Evolutionary conservation across 176 grass and related monocot genomes (phyloP).

Genomic region (Oryza officinalis): DNA sequence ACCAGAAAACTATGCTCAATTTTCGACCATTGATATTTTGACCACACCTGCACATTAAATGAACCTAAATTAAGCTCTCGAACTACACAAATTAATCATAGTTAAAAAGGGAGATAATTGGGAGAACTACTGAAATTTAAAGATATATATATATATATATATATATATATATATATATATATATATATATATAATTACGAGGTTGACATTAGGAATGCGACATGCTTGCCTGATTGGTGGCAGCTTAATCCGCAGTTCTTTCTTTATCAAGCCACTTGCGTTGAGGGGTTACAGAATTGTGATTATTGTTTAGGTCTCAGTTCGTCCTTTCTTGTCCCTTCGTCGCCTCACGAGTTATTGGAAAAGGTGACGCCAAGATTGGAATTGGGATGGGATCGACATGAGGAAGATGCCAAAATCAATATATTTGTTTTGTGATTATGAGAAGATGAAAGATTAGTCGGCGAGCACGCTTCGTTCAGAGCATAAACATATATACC

Average conservation of each 20-base stretch:
- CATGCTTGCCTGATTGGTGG: neutral
- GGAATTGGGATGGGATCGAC: neutral
- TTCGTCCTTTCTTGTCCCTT: neutral
- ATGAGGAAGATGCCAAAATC: neutral
- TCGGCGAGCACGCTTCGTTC: neutral
- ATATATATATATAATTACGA: neutral
- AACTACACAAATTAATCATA: neutral
- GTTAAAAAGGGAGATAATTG: neutral
- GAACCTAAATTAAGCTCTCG: neutral
- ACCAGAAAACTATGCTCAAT: too few species aligned
- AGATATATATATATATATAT: neutral
- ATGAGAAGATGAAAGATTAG: neutral
- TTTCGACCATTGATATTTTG: neutral
- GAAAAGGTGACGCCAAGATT: neutral
- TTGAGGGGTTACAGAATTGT: neutral
- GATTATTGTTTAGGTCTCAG: neutral
- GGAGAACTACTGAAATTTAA: neutral
- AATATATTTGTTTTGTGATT: neutral
- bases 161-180: neutral
- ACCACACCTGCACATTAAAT: neutral
- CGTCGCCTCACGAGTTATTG: neutral
- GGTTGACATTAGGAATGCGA: neutral
- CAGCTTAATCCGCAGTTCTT: neutral
- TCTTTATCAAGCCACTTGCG: constrained; percentile 1
- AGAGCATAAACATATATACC: too few species aligned